Conservation (phyloP, 1,284 basidiomycete species). For the Apiotrichum brassicae region DNA sequence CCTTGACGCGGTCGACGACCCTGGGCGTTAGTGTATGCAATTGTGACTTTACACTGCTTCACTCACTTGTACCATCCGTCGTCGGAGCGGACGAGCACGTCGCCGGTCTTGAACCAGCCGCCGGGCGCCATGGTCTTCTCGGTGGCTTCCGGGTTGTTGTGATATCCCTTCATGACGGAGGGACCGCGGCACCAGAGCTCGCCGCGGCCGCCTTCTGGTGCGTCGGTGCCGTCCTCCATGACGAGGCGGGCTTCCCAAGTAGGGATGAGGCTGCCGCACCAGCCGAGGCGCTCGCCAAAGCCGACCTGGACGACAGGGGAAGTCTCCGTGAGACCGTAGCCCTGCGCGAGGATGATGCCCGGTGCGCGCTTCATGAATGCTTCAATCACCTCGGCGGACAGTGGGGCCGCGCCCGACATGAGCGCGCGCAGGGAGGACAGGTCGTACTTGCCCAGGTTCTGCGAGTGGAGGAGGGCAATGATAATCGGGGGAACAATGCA, state of each 20-base stretch:
- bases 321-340: conserved; percentile 51
- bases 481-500: conserved; percentile 80
- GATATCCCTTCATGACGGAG: conserved; percentile 67
- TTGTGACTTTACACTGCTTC: no score
- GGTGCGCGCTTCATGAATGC: conserved; percentile 23
- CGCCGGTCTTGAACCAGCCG: conserved; percentile 78
- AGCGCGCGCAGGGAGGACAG: conserved; percentile 58
- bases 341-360: conserved; percentile 35
- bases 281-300: conserved; percentile 51
- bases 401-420: conserved; percentile 74
- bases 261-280: conserved; percentile 66
- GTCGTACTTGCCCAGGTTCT: conserved; percentile 62
- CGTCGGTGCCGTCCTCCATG: conserved; percentile 35
- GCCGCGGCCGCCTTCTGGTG: conserved; percentile 56
- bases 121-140: conserved; percentile 56
- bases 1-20: conserved; percentile 53
- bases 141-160: conserved; percentile 62
- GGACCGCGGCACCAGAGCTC: conserved; percentile 77
- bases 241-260: conserved; percentile 73
- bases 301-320: conserved; percentile 37
- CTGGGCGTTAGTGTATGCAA: conserved; percentile 1
- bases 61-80: conserved; percentile 50
- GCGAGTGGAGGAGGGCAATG: conserved; percentile 50
- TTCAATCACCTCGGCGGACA: conserved; percentile 49
- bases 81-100: conserved; percentile 58